phyloP scores from a whole-genome alignment of 2,329 filamentous ascomycete species.

The Paraphoma sp. region DNA sequence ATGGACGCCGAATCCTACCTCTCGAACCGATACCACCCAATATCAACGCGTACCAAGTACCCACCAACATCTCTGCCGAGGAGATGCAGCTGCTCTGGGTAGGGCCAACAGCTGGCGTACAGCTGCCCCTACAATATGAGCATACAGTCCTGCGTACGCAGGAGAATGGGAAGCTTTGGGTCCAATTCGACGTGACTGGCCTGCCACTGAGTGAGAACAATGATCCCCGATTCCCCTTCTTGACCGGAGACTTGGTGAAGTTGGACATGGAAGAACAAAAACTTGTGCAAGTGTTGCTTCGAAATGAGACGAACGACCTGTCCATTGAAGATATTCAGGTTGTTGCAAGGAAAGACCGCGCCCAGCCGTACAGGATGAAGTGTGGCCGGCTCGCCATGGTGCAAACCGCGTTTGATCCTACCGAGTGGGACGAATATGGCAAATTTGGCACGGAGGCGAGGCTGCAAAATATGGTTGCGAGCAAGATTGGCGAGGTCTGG shows the following conservation, averaged over 20 bases:
- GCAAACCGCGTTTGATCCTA: slow-evolving; percentile 30
- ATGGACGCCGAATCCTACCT: slow-evolving; percentile 28
- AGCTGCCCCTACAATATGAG: slow-evolving; percentile 33
- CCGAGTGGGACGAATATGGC: slow-evolving; percentile 40
- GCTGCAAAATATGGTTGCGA: slow-evolving; percentile 17
- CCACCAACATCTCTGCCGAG: slow-evolving; percentile 17
- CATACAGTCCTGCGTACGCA: slow-evolving; percentile 28
- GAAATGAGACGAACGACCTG: slow-evolving; percentile 6
- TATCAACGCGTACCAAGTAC: slow-evolving; percentile 30
- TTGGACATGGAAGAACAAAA: slow-evolving; percentile 27
- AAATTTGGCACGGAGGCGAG: slow-evolving; percentile 31
- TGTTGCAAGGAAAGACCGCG: slow-evolving; percentile 23
- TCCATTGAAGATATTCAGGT: slow-evolving; percentile 34
- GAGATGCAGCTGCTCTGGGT: slow-evolving; percentile 14
- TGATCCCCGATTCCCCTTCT: background rate
- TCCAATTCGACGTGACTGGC: slow-evolving; percentile 40
- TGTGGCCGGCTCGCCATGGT: slow-evolving; percentile 36
- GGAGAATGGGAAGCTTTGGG: slow-evolving; percentile 15
- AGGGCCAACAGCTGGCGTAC: slow-evolving; percentile 8
- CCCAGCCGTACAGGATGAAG: slow-evolving; percentile 31
- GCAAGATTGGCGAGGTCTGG: slow-evolving; percentile 12
- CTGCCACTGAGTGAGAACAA: slow-evolving; percentile 7
- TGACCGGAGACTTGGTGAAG: slow-evolving; percentile 3
- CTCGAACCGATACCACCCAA: slow-evolving; percentile 28
- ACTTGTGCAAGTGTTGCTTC: slow-evolving; percentile 33